Base-by-base conservation (phyloP, 2,329 filamentous ascomycete genomes). In the Penicillium sp. region DNA sequence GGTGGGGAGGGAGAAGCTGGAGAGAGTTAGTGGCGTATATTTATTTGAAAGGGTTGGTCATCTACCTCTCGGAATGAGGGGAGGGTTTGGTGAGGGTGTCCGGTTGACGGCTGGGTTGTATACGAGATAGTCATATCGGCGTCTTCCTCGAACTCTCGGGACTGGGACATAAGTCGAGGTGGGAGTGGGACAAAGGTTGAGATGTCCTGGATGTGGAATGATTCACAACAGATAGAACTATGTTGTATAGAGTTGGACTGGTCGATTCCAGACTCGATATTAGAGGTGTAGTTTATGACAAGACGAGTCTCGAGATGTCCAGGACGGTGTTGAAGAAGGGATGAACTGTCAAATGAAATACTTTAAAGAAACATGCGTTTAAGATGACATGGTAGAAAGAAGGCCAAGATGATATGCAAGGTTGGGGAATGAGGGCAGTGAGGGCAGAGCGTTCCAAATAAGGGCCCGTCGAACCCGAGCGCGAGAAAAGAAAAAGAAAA, bases 111-210 rank as follows among this genome's bases (percentile, higher is more conserved):
- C 43, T 64, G 62, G 52, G 56, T 66, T 51, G 65, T 62, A 55
- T 71, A 71, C 46, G 68, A 68, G 56, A 70, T 64, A 53, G 67
- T 64, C 68, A 71, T 71, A 52, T 67, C 59, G 56, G 61, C 60
- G 56, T 66, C 62, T 54, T 70, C 64, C 57, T 67, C 61, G 54
- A 55, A 44, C 52, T 62, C 56, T 55, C 60, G 60, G 54, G 60
- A 51, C 58, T 65, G 65, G 57, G 67, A 69, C 68, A 71, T 71
- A 69, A 69, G 64, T 64, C 58, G 55, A 59, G 39, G 46, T 27
- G 14, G 53, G 52, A 25, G 30, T 40, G 38, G 30, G 40, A 43
- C 14, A 30, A 37, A 41, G 16, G 22, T 33, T 12, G 22, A 29
- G 12, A 28, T 30, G n/a, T 36, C 31, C 16, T 14, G 11, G 14